Evolutionary conservation across 305 asterid species (phyloP).

Genomic region (Solanum hybrid): DNA sequence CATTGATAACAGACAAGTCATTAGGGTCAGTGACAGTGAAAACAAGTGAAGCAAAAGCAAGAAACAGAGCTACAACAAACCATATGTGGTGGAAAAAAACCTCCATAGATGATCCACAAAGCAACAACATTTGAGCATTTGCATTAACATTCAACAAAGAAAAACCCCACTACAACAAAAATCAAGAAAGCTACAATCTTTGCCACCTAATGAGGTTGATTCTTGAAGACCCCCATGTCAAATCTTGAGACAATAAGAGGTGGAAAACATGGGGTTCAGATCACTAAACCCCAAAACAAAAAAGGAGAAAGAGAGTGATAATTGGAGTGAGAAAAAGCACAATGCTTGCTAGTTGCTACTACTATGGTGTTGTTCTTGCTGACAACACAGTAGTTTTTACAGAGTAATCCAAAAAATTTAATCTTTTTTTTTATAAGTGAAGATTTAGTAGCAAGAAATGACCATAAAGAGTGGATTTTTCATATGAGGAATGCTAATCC

Average conservation of each 20-base stretch:
- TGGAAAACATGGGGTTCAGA: constrained; percentile 5
- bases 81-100: constrained; percentile 2
- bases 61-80: constrained; percentile 15
- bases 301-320: constrained; percentile 13
- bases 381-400: constrained; percentile 1
- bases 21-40: constrained; percentile 47
- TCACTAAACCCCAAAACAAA: constrained; percentile 9
- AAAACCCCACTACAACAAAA: constrained; percentile 15
- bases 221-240: constrained; percentile 25
- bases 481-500: constrained; percentile 1
- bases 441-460: constrained; percentile 10
- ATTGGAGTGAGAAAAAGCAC: constrained; percentile 38
- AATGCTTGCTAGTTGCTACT: constrained; percentile 2
- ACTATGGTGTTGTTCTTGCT: not conserved
- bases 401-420: not conserved
- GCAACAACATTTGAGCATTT: not conserved
- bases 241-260: constrained; percentile 20
- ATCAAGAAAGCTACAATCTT: constrained; percentile 12
- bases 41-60: constrained; percentile 26
- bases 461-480: constrained; percentile 22
- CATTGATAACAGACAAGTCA: constrained; percentile 55
- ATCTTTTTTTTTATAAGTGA: constrained; percentile 8
- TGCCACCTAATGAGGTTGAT: constrained; percentile 7
- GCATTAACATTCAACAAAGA: not conserved
- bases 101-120: constrained; percentile 29